Evolutionary conservation across 352 stramenopile species (phyloP), one percentile per base, ranked within the genome.

Genomic region (Phytopythium boreale): DNA sequence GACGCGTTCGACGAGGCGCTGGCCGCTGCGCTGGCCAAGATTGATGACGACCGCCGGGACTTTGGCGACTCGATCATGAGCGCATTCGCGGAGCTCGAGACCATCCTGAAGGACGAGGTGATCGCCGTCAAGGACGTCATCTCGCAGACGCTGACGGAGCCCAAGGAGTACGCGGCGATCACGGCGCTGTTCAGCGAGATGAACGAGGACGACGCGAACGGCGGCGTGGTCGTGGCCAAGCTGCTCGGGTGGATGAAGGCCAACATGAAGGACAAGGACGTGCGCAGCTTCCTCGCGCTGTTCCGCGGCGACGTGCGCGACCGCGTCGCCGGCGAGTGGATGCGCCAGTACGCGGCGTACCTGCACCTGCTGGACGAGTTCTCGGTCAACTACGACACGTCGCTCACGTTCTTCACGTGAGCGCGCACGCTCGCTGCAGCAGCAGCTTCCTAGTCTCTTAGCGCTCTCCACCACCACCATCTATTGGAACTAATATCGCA

Each of bases 171-270:
- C 50, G 65, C 80, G 20, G 83, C 81, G 15, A n/a, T 92, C 31
- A 87, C 77, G 64, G 72, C 58, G 44, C 62, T 92, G 41, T 90
- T 92, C 63, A 76, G 84, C 47, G 71, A 87, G 56, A 55, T 92
- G 39, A 78, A 66, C 19, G 66, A 58, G n/a, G 79, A 87, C 55
- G 76, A 88, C 12, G 73, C 79, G 39, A 67, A 63, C 39, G 72
- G 75, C 46, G 74, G 77, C 31, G 72, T 89, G 22, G 72, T 89
- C 39, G 62, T 89, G 27, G 77, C 80, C 5, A 84, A 89, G 64
- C 44, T 92, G 36, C 72, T 92, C 6, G 82, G 80, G 5, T 91
- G 80, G 80, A 89, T 91, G 82, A 82, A 79, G 61, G 76, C 74
- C 31, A 69, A 79, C 57, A 71, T 87, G 66, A 69, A 60, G 39